Percentiles rank a stretch among this genome's conserved stretches.
phyloP scores from a whole-genome alignment of 1,139 yeast species.

The Geotrichum citri-aurantii region DNA sequence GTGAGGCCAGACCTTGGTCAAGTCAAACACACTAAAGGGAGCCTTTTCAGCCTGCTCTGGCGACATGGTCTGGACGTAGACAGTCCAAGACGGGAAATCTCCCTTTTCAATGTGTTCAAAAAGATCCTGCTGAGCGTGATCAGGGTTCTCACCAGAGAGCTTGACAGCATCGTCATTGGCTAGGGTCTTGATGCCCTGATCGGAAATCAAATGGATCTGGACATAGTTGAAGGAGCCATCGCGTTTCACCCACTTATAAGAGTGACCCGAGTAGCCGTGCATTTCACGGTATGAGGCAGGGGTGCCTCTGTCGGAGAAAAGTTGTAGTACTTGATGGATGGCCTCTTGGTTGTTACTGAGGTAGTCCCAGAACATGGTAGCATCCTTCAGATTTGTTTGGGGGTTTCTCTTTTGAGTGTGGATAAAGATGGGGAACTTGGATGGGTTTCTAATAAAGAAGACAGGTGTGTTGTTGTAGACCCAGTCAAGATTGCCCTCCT shows the following conservation, averaged over 20 bases:
- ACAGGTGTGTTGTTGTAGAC: conserved; percentile 89
- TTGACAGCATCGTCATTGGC: conserved; percentile 53
- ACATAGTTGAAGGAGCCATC: conserved; percentile 62
- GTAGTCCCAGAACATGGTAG: conserved; percentile 66
- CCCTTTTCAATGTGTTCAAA: conserved; percentile 54
- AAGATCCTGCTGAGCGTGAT: conserved; percentile 53
- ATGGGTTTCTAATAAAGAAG: conserved; percentile 79
- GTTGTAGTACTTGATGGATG: conserved; percentile 55
- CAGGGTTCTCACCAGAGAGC: conserved; percentile 57
- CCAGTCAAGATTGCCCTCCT: conserved; percentile 83
- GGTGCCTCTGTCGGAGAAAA: conserved; percentile 69
- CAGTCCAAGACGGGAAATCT: conserved; percentile 58
- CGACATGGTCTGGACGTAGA: conserved; percentile 67
- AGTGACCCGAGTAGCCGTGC: conserved; percentile 75
- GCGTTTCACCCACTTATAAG: conserved; percentile 62
- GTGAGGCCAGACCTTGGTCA: conserved; percentile 81
- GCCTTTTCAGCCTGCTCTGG: conserved; percentile 59
- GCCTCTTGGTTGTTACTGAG: conserved; percentile 57
- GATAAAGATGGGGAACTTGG: conserved; percentile 82
- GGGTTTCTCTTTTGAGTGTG: conserved; percentile 89
- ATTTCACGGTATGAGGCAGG: conserved; percentile 59
- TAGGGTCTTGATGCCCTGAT: conserved; percentile 57
- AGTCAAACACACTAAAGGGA: conserved; percentile 53
- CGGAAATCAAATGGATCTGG: conserved; percentile 58
- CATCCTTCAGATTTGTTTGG: conserved; percentile 74